Conservation (phyloP, 1,139 yeast species). For the Suhomyces choctaworum region DNA sequence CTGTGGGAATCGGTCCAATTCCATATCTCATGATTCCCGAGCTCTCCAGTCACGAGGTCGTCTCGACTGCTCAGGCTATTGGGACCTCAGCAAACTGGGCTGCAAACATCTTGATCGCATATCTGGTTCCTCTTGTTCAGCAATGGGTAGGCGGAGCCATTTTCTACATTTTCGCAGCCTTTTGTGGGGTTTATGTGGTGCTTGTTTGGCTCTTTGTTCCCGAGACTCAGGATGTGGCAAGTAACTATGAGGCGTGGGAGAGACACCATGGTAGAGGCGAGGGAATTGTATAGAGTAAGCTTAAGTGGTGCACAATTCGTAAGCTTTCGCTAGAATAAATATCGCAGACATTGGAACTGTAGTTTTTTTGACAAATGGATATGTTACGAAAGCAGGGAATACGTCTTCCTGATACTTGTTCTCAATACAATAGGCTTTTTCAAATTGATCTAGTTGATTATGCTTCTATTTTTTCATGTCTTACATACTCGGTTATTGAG, state of each 20-base stretch:
- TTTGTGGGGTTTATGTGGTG: slow-evolving; percentile 23
- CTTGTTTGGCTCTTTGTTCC: slow-evolving; percentile 30
- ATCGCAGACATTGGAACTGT: no score
- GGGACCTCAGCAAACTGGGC: slow-evolving; percentile 25
- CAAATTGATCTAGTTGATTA: no score
- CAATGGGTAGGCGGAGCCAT: slow-evolving; percentile 29
- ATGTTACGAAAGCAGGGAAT: no score
- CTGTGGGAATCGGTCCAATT: slow-evolving; percentile 24
- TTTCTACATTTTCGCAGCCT: slow-evolving; percentile 30
- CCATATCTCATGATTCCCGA: slow-evolving; percentile 34
- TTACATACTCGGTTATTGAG: no score
- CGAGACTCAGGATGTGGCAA: slow-evolving; percentile 33
- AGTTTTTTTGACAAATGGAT: no score
- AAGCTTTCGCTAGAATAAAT: no score
- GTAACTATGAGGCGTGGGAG: slow-evolving; percentile 33
- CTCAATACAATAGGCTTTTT: no score
- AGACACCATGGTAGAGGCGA: not conserved
- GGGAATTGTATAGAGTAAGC: not conserved
- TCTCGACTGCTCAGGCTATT: slow-evolving; percentile 24
- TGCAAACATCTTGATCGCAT: slow-evolving; percentile 22
- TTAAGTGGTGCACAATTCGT: no score
- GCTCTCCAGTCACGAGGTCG: slow-evolving; percentile 22
- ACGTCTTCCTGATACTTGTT: no score
- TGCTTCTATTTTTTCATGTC: no score
- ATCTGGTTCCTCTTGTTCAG: slow-evolving; percentile 30